Evolutionary conservation across 495 filamentous ascomycete species (phyloP), one percentile per base, ranked within the genome.

Genomic region (Neurospora sp.): DNA sequence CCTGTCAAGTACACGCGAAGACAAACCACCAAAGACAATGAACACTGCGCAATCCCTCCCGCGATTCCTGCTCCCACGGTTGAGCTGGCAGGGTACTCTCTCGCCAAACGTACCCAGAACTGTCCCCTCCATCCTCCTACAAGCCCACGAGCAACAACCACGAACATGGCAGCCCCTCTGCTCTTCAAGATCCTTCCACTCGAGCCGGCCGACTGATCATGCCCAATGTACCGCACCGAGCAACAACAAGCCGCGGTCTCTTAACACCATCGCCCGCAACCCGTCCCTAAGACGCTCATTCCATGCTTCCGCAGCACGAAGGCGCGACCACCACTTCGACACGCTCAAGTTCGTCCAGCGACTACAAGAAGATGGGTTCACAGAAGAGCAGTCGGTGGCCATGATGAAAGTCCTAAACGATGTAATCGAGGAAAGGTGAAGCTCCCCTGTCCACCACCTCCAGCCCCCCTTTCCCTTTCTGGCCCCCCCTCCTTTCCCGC

Each of bases 391-490:
- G 79, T 89, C 93, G 8, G 93, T 94, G 6, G 96, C 96, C 27
- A 92, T 97, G 93, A 98, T 99, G 96, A 92, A 92, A 77, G 94
- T 98, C 5, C 86, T 99, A 23, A 94, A 94, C 81, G 94, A 98
- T 82, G 94, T 98, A 42, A 98, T 99, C 76, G 92, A 98, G 81
- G 96, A 99, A 82, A 96, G 90, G 90, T 89, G 77, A 62, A 78
- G 14, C 23, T 66, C 27, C 27, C 54, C 12, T 66, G 3, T 18
- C 54, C 14, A 12, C 48, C 5, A 16, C 62, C 9, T 31, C 14
- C 70, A 10, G 31, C 31, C 44, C 5, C 16, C 35, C 7, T 16
- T 16, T 16, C 16, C 20, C 9, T 70, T 11, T 35, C 35, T 14
- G 20, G n/a, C n/a, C n/a, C 5, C 10, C 20, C 69, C 73, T 72